These are phyloP conservation scores for Sphenostylis stenocarpa DNA, from an alignment of 306 rosid species.

Conservation along the genomic window DNA sequence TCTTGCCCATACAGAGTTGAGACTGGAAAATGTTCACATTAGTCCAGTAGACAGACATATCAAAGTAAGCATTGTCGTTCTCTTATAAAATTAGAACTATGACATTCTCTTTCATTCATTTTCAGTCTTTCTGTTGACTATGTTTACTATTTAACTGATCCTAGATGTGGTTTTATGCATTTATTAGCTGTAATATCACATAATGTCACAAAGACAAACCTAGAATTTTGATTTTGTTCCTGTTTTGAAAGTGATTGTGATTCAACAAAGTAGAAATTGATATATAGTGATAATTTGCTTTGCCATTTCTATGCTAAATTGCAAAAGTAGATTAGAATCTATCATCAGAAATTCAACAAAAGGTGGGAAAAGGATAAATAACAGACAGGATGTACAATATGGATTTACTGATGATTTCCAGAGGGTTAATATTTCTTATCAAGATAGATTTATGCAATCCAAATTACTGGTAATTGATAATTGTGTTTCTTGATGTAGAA, in stretches of 20 bases:
- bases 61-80: constrained; percentile 64
- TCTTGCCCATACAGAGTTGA: constrained; percentile 96
- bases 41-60: constrained; percentile 97
- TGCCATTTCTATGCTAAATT: constrained; percentile 10
- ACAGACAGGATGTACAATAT: constrained; percentile 12
- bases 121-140: constrained; percentile 27
- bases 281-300: constrained; percentile 14
- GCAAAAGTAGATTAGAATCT: background rate
- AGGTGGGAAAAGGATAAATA: constrained; percentile 21
- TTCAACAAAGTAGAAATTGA: background rate
- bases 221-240: background rate
- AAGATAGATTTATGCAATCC: constrained; percentile 12
- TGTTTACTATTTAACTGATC: constrained; percentile 19
- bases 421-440: constrained; percentile 2
- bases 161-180: constrained; percentile 12
- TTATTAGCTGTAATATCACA: constrained; percentile 4
- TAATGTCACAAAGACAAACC: constrained; percentile 16
- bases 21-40: constrained; percentile 91
- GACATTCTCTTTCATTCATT: constrained; percentile 11
- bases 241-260: constrained; percentile 2
- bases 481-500: constrained; percentile 34
- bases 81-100: background rate
- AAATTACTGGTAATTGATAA: constrained; percentile 20
- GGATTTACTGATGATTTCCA: constrained; percentile 13
- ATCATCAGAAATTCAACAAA: constrained; percentile 6